Percentiles rank a stretch among this genome's conserved stretches.
phyloP scores from a whole-genome alignment of 345 rosid species.

The Hibiscus tridactylites region DNA sequence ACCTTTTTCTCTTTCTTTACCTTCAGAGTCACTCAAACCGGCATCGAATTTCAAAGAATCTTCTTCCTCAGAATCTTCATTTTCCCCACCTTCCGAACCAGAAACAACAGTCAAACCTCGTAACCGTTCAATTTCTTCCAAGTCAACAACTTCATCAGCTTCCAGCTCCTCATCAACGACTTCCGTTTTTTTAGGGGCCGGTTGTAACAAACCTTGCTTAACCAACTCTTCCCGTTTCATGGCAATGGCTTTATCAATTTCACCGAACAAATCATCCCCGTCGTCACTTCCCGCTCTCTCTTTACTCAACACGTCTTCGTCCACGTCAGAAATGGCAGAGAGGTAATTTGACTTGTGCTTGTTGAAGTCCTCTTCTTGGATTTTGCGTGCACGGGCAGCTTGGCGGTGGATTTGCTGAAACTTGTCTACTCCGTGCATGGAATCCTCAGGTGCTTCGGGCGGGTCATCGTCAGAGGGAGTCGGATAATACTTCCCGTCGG shows the following conservation, averaged over 20 bases:
- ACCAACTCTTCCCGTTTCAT: conserved; percentile 72
- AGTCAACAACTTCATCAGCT: conserved; percentile 72
- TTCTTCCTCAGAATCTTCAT: conserved; percentile 23
- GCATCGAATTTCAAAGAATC: conserved; percentile 22
- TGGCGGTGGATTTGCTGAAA: conserved; percentile 70
- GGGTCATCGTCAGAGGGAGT: conserved; percentile 73
- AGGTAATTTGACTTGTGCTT: conserved; percentile 61
- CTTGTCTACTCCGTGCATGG: conserved; percentile 71
- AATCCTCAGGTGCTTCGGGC: conserved; percentile 78
- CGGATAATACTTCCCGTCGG: conserved; percentile 50
- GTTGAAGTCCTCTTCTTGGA: conserved; percentile 78
- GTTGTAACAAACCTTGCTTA: conserved; percentile 58
- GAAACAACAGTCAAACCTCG: conserved; percentile 45
- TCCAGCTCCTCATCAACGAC: conserved; percentile 40
- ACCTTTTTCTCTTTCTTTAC: conserved; percentile 22
- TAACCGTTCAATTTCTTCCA: conserved; percentile 72
- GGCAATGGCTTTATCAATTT: conserved; percentile 77
- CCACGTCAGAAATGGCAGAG: conserved; percentile 70
- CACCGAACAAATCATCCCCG: conserved; percentile 72
- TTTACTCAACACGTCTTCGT: conserved; percentile 34
- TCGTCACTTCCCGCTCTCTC: conserved; percentile 10
- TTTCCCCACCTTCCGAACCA: conserved; percentile 41
- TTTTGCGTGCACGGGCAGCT: conserved; percentile 59
- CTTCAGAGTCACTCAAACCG: conserved; percentile 18
- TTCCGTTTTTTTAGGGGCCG: conserved; percentile 25